A percentile compares a stretch with the other conserved stretches of the same genome.
Conservation (phyloP, 2,329 filamentous ascomycete genomes). For the Gaeumannomyces tritici region DNA sequence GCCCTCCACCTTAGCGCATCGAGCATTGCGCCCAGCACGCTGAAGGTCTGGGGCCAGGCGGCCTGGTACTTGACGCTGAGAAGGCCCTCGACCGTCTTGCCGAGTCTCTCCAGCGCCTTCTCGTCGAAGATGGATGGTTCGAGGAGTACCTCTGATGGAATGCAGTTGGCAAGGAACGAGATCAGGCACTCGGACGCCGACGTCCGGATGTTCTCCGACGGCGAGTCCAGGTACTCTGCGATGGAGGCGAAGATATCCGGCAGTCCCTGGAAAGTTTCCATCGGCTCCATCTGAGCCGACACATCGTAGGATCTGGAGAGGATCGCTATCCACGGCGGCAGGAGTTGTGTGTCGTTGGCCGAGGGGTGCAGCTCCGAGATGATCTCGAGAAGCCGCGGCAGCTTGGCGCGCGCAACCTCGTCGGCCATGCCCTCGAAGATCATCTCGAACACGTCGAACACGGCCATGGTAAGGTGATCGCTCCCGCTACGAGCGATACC, state of each 20-base stretch:
- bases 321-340: constrained; percentile 95
- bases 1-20: constrained; percentile 79
- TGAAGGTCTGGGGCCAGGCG: constrained; percentile 92
- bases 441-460: constrained; percentile 95
- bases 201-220: constrained; percentile 85
- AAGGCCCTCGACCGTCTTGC: constrained; percentile 61
- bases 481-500: constrained; percentile 84
- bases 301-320: constrained; percentile 92
- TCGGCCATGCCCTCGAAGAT: constrained; percentile 91
- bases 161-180: constrained; percentile 83
- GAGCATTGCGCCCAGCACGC: constrained; percentile 77
- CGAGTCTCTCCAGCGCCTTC: constrained; percentile 75
- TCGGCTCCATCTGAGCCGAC: constrained; percentile 75
- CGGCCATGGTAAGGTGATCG: constrained; percentile 91
- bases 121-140: constrained; percentile 91
- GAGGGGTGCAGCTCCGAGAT: constrained; percentile 88
- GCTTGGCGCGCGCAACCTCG: constrained; percentile 78
- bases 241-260: constrained; percentile 78
- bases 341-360: constrained; percentile 85
- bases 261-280: constrained; percentile 85
- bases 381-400: constrained; percentile 80
- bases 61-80: constrained; percentile 86
- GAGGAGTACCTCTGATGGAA: constrained; percentile 72
- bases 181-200: constrained; percentile 93
- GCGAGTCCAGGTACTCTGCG: constrained; percentile 71